Base-by-base conservation (phyloP, 108 stramenopile species). In the Fistulifera pelliculosa region DNA sequence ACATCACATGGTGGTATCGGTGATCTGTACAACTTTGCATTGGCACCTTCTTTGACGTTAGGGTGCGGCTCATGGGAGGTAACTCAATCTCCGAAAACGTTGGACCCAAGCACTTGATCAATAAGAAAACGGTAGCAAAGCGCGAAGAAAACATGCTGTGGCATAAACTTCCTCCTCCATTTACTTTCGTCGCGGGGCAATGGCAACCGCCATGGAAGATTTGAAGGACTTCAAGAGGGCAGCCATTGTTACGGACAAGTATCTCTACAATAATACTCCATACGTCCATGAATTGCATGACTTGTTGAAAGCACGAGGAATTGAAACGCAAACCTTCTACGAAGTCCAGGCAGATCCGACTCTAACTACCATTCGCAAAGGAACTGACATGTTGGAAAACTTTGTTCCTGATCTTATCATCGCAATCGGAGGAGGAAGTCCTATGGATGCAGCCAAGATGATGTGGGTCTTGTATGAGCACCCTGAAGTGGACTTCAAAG, bases 391-490 rank as follows among this genome's bases (percentile, higher is more conserved):
- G n/a, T 54, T 38, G 38, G 21, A 54, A 16, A 38, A 54, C 38
- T 54, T 54, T 40, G 17, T 5, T 35, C 70, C 70, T 19, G 65
- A 48, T 47, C 38, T 68, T 7, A 68, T 68, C 27, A 28, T 69
- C 18, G 23, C 27, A 2, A 28, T 69, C 14, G 68, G 68, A 35
- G 68, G 62, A 13, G 68, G 68, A 23, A 54, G 52, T 22, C 68
- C 68, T 2, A 62, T 69, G 16, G 68, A 69, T 40, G 68, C 68
- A 8, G 68, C 27, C 2, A 69, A 69, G 28, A 31, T 69, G 13
- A 71, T 71, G 12, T 27, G 70, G 52, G 60, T 56, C 16, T 27
- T 41, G 12, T 71, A 71, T 39, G 70, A 71, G 53, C 59, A 71
- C 35, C 70, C 70, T 1, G 64, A 66, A 40, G 16, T 71, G 1